A percentile compares a stretch with the other conserved stretches of the same genome.
These are phyloP conservation scores for Neurospora africana DNA, from an alignment of 495 filamentous ascomycete species.

Conservation along the genomic window DNA sequence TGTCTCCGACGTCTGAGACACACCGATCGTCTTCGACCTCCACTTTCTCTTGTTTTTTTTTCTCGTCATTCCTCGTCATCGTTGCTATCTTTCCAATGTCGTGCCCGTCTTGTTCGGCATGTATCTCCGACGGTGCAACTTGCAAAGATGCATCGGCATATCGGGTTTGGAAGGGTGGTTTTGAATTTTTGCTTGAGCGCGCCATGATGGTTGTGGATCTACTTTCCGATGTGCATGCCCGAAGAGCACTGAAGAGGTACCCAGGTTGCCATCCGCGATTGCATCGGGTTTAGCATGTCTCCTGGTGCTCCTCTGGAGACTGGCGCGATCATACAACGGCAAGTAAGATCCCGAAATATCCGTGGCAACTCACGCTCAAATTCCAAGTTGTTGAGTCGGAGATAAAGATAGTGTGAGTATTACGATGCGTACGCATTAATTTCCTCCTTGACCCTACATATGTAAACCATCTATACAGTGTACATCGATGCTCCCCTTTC, in stretches of 20 bases:
- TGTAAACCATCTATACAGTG: neutral
- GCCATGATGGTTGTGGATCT: neutral
- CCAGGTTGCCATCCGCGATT: neutral
- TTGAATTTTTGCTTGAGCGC: neutral
- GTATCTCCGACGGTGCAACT: neutral
- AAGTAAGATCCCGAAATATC: neutral
- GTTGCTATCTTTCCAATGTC: neutral
- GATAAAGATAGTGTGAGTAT: neutral
- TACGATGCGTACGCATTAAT: neutral
- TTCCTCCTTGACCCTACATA: neutral
- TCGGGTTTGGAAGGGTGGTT: neutral
- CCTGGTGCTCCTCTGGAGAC: neutral
- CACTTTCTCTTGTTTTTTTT: neutral
- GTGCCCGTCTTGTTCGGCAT: neutral
- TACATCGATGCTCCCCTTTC: neutral
- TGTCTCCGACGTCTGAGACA: neutral
- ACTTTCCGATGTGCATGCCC: neutral
- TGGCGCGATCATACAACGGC: neutral
- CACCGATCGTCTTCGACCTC: neutral
- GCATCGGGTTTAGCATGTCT: neutral
- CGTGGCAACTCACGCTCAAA: neutral
- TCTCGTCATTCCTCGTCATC: neutral
- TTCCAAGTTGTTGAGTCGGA: neutral
- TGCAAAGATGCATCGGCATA: neutral
- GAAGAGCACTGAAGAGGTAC: neutral